Conservation (phyloP, 805 yeast species). For the Nakazawaea molendinolei region DNA sequence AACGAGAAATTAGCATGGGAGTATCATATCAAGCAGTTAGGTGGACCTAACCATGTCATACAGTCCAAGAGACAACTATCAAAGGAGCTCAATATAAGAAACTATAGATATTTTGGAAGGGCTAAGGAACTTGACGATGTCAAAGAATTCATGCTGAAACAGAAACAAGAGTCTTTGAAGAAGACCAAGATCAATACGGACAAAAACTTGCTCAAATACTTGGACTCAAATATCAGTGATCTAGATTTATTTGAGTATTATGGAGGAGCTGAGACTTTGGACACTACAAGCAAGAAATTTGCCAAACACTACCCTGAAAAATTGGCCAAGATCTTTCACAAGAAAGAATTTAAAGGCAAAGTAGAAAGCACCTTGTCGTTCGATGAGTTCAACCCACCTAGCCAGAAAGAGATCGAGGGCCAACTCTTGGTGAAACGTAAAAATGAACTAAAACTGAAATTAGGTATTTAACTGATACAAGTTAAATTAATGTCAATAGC, state of each 20-base stretch:
- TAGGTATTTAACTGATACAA: conserved; percentile 9
- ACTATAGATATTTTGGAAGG: conserved; percentile 74
- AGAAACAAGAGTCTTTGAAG: conserved; percentile 17
- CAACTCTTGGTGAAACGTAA: conserved; percentile 37
- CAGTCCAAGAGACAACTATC: conserved; percentile 14
- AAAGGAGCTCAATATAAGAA: conserved; percentile 30
- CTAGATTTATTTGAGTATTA: conserved; percentile 27
- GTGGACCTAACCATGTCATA: conserved; percentile 62
- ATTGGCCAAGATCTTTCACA: conserved; percentile 7
- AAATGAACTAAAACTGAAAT: too few species aligned
- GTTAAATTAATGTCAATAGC: too few species aligned
- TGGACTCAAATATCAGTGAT: conserved; percentile 16
- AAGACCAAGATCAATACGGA: conserved; percentile 17
- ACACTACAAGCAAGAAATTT: conserved; percentile 14
- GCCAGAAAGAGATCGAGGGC: conserved; percentile 35
- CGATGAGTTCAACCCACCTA: conserved; percentile 25
- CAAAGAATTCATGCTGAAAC: conserved; percentile 35
- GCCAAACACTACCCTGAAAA: conserved; percentile 14
- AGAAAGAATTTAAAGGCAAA: conserved; percentile 4
- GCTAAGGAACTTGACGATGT: conserved; percentile 80
- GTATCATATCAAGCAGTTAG: conserved; percentile 56
- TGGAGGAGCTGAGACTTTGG: conserved; percentile 12
- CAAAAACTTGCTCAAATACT: conserved; percentile 13
- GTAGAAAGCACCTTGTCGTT: conserved; percentile 13
- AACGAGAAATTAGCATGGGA: conserved; percentile 78